phyloP scores from a whole-genome alignment of 768 basidiomycete species.

The Inosperma sp. region DNA sequence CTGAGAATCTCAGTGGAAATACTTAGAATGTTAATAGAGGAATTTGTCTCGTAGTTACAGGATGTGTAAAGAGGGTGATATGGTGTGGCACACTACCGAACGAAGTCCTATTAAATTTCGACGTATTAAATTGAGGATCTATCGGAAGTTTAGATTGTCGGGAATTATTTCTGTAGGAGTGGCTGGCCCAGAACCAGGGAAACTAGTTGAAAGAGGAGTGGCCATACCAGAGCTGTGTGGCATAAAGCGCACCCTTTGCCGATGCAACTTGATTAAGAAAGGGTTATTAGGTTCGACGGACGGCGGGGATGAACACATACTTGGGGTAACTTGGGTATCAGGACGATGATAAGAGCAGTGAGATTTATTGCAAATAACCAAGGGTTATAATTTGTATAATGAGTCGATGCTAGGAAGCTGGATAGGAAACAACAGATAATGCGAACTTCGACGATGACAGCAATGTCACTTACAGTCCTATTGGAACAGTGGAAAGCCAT shows the following conservation, averaged over 20 bases:
- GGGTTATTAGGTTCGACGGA: conserved; percentile 8
- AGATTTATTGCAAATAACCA: conserved; percentile 92
- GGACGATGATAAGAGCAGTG: conserved; percentile 67
- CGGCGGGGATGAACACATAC: conserved; percentile 39
- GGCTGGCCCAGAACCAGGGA: conserved; percentile 48
- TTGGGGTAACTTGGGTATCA: conserved; percentile 95
- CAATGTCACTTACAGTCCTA: conserved; percentile 63
- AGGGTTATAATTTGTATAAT: conserved; percentile 96
- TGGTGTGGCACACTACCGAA: background rate
- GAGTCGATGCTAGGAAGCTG: conserved; percentile 95
- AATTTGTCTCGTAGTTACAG: conserved; percentile 1
- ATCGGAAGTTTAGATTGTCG: conserved; percentile 47
- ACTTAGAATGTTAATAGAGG: background rate
- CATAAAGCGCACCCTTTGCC: conserved; percentile 77
- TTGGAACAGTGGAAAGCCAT: conserved; percentile 88
- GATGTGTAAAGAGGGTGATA: background rate
- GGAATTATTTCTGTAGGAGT: conserved; percentile 35
- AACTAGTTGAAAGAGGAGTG: conserved; percentile 60
- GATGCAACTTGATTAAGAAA: conserved; percentile 55
- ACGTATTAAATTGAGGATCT: no score
- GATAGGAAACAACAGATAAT: background rate
- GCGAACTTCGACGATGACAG: background rate
- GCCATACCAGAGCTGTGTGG: conserved; percentile 61
- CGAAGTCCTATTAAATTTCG: background rate
- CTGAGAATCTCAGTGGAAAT: background rate